These are phyloP conservation scores for Phialophora verrucosa DNA, from an alignment of 2,329 filamentous ascomycete genomes.

Conservation along the genomic window DNA sequence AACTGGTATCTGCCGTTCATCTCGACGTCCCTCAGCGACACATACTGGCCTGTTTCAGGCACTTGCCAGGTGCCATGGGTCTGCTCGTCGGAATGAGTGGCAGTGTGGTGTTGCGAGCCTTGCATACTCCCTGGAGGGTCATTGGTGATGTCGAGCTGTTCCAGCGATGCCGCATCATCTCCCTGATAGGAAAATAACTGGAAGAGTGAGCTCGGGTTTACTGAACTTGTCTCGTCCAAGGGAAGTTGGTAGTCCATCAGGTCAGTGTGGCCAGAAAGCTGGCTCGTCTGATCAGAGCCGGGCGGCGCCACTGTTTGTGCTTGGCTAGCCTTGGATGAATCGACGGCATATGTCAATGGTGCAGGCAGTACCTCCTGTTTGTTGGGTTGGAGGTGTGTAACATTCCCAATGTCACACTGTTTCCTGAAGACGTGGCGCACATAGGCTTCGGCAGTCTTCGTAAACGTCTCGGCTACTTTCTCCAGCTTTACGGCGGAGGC, in stretches of 20 bases:
- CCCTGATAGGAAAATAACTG: slow-evolving; percentile 13
- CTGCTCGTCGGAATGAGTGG: not conserved
- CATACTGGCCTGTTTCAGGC: slow-evolving; percentile 7
- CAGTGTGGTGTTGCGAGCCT: not conserved
- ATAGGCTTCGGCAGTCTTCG: slow-evolving; percentile 19
- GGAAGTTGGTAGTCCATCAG: slow-evolving; percentile 12
- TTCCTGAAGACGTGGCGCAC: slow-evolving; percentile 15
- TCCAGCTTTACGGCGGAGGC: slow-evolving; percentile 17
- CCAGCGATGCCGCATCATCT: not conserved
- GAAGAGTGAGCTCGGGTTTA: slow-evolving; percentile 10
- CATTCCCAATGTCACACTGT: not conserved
- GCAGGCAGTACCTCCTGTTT: not conserved
- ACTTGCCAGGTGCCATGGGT: not conserved
- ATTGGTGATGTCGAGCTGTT: not conserved
- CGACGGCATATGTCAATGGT: not conserved
- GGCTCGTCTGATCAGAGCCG: not conserved
- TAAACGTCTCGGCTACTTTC: slow-evolving; percentile 18
- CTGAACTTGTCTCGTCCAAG: slow-evolving; percentile 5
- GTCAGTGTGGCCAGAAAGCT: not conserved
- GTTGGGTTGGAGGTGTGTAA: not conserved
- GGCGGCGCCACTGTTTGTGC: too few species aligned
- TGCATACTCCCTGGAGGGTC: not conserved
- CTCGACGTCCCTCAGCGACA: slow-evolving; percentile 16
- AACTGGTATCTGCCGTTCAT: slow-evolving; percentile 16
- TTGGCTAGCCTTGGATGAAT: too few species aligned